phyloP scores from a whole-genome alignment of 257 asterid species.

The Mitragyna speciosa region DNA sequence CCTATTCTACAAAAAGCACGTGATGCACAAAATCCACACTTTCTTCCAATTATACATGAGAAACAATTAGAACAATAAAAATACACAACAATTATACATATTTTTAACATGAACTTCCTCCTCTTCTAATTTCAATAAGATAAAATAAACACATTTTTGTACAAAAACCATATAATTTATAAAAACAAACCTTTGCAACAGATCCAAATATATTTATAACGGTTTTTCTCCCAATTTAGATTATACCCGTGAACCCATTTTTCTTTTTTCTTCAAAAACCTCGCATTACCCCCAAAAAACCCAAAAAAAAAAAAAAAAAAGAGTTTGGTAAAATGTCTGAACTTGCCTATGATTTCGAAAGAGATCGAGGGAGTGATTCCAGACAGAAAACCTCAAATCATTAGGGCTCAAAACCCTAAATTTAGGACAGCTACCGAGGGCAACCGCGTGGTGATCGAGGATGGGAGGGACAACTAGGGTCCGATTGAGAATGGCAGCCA shows the following conservation, averaged over 20 bases:
- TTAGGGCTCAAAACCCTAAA: constrained; percentile 78
- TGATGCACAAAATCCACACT: not conserved
- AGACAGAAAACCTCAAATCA: constrained; percentile 69
- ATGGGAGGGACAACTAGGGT: constrained; percentile 82
- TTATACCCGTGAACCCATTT: too few species aligned
- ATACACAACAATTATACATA: not conserved
- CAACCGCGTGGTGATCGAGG: constrained; percentile 89
- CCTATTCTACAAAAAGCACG: not conserved
- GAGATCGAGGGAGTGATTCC: constrained; percentile 74
- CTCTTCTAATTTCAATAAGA: not conserved
- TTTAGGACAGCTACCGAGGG: constrained; percentile 94
- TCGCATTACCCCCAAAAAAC: not conserved
- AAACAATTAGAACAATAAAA: too few species aligned
- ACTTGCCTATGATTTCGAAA: constrained; percentile 64
- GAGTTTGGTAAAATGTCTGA: not conserved
- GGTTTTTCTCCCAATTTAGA: not conserved
- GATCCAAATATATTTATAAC: too few species aligned
- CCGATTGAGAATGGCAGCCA: constrained; percentile 77
- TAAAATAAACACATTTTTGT: not conserved
- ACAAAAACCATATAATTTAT: not conserved
- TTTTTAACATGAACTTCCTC: not conserved
- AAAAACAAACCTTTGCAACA: not conserved
- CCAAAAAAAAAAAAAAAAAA: too few species aligned
- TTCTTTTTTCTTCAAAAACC: not conserved
- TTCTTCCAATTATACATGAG: not conserved